A percentile compares a stretch with the other conserved stretches of the same genome.
These are phyloP conservation scores for Rugosomyces carneus DNA, from an alignment of 1,284 basidiomycete species.

Conservation along the genomic window DNA sequence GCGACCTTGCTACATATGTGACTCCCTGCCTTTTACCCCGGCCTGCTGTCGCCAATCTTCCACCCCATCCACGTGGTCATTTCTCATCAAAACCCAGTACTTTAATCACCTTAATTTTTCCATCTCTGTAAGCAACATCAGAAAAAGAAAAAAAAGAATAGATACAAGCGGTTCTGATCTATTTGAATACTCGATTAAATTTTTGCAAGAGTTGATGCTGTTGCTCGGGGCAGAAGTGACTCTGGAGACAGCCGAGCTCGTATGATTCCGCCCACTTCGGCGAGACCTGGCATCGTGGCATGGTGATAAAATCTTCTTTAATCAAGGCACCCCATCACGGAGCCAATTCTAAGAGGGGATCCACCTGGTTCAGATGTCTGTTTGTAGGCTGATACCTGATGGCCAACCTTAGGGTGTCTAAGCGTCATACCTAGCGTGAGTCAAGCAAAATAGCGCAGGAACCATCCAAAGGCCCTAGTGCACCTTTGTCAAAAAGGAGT, in stretches of 20 bases:
- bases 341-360: conserved; percentile 15
- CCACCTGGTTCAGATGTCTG: conserved; percentile 11
- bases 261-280: conserved; percentile 18
- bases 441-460: conserved; percentile 4
- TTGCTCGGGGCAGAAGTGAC: not conserved
- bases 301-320: conserved; percentile 8
- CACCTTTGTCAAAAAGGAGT: conserved; percentile 10
- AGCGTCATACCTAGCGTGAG: conserved; percentile 6
- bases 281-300: not conserved
- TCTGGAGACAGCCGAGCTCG: conserved; percentile 3
- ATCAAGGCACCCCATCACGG: conserved; percentile 23
- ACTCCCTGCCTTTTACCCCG: conserved; percentile 16
- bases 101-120: not conserved
- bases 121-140: not conserved
- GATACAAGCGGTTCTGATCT: not conserved
- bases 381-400: conserved; percentile 6
- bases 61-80: conserved; percentile 17
- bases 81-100: conserved; percentile 7
- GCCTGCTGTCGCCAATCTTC: conserved; percentile 12
- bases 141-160: not conserved
- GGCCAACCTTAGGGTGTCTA: conserved; percentile 2
- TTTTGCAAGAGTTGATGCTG: not conserved
- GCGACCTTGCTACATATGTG: conserved; percentile 8
- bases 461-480: conserved; percentile 3
- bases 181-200: not conserved